These are phyloP conservation scores for Saksenaea oblongispora DNA, from an alignment of 371 early-diverging fungal species.

Conservation along the genomic window DNA sequence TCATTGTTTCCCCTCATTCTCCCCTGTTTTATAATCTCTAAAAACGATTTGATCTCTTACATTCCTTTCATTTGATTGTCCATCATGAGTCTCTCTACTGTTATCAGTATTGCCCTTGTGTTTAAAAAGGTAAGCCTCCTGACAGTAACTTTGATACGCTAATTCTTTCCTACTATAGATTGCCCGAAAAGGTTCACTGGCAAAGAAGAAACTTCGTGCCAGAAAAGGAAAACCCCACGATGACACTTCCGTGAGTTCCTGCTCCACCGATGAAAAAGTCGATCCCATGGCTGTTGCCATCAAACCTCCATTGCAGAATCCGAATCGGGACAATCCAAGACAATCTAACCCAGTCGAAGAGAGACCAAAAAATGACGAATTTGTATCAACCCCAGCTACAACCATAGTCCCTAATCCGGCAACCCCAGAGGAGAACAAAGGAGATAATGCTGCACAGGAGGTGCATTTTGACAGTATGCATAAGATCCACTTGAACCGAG, in stretches of 20 bases:
- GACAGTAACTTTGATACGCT: not conserved
- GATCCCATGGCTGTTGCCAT: not conserved
- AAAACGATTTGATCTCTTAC: slow-evolving; percentile 10
- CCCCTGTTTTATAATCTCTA: slow-evolving; percentile 5
- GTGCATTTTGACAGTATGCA: not conserved
- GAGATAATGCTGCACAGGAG: slow-evolving; percentile 2
- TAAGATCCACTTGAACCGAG: not conserved
- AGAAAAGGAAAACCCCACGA: slow-evolving; percentile 6
- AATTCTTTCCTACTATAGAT: slow-evolving; percentile 10
- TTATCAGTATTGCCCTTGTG: slow-evolving; percentile 20
- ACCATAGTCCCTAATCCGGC: not conserved
- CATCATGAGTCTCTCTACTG: slow-evolving; percentile 24
- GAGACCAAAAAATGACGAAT: not conserved
- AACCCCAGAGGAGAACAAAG: not conserved
- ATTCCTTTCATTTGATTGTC: slow-evolving; percentile 23
- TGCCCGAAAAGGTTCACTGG: slow-evolving; percentile 20
- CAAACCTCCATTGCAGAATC: not conserved
- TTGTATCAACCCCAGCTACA: not conserved
- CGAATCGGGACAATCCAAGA: not conserved
- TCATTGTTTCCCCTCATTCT: not conserved
- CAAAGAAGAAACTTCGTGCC: slow-evolving; percentile 13
- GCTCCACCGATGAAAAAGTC: slow-evolving; percentile 7
- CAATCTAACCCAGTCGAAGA: not conserved
- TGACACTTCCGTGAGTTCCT: slow-evolving; percentile 6
- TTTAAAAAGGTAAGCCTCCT: slow-evolving; percentile 23